phyloP scores from a whole-genome alignment of 2,329 filamentous ascomycete genomes.

The Curvularia spicifera region DNA sequence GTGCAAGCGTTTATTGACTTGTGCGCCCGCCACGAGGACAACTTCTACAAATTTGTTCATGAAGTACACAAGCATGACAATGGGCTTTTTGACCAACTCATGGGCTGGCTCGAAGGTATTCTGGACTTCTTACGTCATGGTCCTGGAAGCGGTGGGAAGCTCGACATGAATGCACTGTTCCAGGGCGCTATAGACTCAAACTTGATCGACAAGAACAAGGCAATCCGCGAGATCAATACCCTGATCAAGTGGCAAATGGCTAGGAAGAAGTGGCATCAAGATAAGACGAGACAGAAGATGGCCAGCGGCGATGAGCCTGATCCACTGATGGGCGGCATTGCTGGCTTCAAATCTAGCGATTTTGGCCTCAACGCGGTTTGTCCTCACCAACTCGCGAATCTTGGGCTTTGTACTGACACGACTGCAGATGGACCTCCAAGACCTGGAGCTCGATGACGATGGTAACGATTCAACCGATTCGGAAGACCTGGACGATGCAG shows the following conservation, averaged over 20 bases:
- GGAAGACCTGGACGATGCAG: constrained; percentile 64
- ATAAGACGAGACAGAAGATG: constrained; percentile 99
- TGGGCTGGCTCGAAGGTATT: constrained; percentile 97
- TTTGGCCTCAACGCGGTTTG: constrained; percentile 83
- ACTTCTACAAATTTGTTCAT: constrained; percentile 99
- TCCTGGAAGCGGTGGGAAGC: constrained; percentile 75
- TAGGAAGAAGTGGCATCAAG: constrained; percentile 95
- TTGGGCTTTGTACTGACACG: constrained; percentile 14
- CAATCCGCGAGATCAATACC: constrained; percentile 79
- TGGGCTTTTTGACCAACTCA: constrained; percentile 91
- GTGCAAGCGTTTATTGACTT: constrained; percentile 98
- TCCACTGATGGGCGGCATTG: constrained; percentile 45
- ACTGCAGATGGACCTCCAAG: constrained; percentile 73
- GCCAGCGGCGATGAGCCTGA: constrained; percentile 67
- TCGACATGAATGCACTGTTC: constrained; percentile 95
- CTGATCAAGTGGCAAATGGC: constrained; percentile 94
- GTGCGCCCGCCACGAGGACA: constrained; percentile 91
- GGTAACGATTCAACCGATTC: constrained; percentile 63
- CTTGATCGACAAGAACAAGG: constrained; percentile 72
- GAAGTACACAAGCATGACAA: constrained; percentile 98
- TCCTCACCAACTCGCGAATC: not conserved
- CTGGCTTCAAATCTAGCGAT: constrained; percentile 76
- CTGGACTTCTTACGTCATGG: constrained; percentile 90
- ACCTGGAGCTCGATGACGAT: constrained; percentile 80
- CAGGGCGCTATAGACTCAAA: constrained; percentile 74